These are phyloP conservation scores for Wickerhamomyces hampshirensis DNA, from an alignment of 805 yeast genomes.

Conservation along the genomic window DNA sequence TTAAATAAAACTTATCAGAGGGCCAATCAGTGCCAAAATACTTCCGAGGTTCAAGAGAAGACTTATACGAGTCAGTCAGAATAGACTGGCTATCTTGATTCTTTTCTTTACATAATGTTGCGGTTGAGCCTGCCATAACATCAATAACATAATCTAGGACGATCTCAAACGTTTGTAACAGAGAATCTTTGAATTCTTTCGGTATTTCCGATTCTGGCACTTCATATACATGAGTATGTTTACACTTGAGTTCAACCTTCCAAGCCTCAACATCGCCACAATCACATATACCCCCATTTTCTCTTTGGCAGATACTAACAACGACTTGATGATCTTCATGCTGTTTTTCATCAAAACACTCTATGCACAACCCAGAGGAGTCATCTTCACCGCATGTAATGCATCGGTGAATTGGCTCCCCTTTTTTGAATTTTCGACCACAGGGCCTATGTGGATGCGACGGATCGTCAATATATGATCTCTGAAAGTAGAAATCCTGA, in stretches of 20 bases:
- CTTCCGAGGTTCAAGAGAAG: constrained; percentile 27
- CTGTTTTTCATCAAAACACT: constrained; percentile 63
- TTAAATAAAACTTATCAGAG: constrained; percentile 44
- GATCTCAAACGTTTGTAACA: constrained; percentile 38
- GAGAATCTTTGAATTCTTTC: constrained; percentile 33
- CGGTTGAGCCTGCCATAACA: constrained; percentile 41
- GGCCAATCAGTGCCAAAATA: constrained; percentile 43
- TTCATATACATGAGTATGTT: constrained; percentile 27
- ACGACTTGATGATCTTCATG: constrained; percentile 74
- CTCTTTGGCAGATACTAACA: constrained; percentile 57
- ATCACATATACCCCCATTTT: constrained; percentile 57
- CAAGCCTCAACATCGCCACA: constrained; percentile 91
- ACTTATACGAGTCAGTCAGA: constrained; percentile 31
- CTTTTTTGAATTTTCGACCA: constrained; percentile 63
- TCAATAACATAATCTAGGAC: constrained; percentile 59
- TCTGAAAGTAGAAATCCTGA: constrained; percentile 17
- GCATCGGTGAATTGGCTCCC: constrained; percentile 81
- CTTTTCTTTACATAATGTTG: constrained; percentile 21
- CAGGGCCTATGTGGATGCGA: constrained; percentile 67
- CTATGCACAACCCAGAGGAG: constrained; percentile 75
- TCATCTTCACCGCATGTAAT: constrained; percentile 74
- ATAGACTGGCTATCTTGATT: constrained; percentile 25
- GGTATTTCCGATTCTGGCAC: constrained; percentile 33
- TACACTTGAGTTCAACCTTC: constrained; percentile 50
- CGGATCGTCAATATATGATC: constrained; percentile 18